Evolutionary conservation across 2,329 filamentous ascomycete genomes (phyloP), one percentile per base, ranked within the genome.

Genomic region (Trichoderma arundinaceum): DNA sequence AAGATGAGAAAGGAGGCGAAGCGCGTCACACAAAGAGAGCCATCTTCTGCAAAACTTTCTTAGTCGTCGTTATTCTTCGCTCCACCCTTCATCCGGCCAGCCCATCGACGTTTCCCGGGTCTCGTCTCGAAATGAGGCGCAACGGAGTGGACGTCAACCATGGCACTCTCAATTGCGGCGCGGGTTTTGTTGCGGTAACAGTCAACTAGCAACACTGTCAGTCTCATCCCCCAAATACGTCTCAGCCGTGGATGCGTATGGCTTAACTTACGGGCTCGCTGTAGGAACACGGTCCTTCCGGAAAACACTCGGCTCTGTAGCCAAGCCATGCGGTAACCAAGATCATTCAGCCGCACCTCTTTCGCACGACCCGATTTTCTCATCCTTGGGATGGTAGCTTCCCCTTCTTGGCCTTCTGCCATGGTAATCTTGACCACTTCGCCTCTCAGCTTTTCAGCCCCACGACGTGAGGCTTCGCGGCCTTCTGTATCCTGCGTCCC

Each of bases 311-410:
- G 86, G 76, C 93, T 95, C 80, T 98, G 94, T 63, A 94, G 89
- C 94, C 95, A 99, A 56, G 92, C 94, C 91, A 99, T 96, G 53
- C 94, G 88, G 77, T 96, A 96, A 2, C 93, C 94, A 52, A 98
- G 81, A 74, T 98, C 94, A 75, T 98, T 98, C 68, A 98, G 81
- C 56, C 92, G 87, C n/a, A 95, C 88, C 76, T 98, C 94, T 80
- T 92, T 95, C 57, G 84, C 86, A 57, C 92, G 87, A 70, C 88
- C 86, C 51, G 83, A 81, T 74, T 86, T 88, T 57, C 88, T 88
- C 77, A 93, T 88, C 66, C 88, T 85, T 32, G 94, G 92, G 46
- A 96, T 89, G 1, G 88, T 86, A 43, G 96, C 83, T 73, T 92
- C 89, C 19, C 84, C 84, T 67, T 94, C 90, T 39, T 81, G 82